Percentiles rank a stretch among this genome's conserved stretches.
Conservation (phyloP, 805 yeast species). For the Candida argentea region DNA sequence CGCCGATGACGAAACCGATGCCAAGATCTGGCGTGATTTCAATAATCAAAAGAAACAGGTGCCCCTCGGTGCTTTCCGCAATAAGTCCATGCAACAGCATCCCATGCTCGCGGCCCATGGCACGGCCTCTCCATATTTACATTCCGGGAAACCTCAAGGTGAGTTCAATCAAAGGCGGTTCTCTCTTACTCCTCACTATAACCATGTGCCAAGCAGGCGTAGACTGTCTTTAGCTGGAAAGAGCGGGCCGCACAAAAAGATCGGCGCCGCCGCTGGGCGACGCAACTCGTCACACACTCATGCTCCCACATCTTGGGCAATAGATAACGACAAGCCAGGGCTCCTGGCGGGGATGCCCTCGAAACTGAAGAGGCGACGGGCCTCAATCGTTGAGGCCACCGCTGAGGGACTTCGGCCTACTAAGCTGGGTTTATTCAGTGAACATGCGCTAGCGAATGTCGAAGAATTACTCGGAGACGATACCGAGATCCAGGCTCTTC, state of each 20-base stretch:
- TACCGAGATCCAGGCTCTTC: constrained; percentile 33
- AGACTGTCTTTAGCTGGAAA: constrained; percentile 4
- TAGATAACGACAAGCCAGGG: neutral
- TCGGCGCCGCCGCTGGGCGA: constrained; percentile 1
- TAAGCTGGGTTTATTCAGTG: constrained; percentile 67
- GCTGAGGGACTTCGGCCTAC: constrained; percentile 69
- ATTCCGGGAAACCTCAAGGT: constrained; percentile 16
- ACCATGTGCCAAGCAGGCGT: constrained; percentile 1
- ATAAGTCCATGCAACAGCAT: constrained; percentile 38
- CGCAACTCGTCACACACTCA: constrained; percentile 3
- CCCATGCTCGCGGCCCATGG: constrained; percentile 14
- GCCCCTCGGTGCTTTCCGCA: constrained; percentile 86
- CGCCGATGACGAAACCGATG: constrained; percentile 53
- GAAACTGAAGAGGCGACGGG: constrained; percentile 42
- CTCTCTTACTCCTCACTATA: constrained; percentile 8
- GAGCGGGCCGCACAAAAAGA: constrained; percentile 2
- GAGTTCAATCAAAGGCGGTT: constrained; percentile 18
- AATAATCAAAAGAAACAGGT: constrained; percentile 39
- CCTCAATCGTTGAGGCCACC: constrained; percentile 65
- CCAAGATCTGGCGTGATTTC: constrained; percentile 36
- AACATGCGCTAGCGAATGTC: constrained; percentile 61
- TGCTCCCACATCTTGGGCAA: neutral
- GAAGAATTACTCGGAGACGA: constrained; percentile 58
- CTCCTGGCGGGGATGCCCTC: constrained; percentile 6
- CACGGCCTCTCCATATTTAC: constrained; percentile 15